phyloP scores from a whole-genome alignment of 345 rosid genomes.

The Tarenaya hassleriana region DNA sequence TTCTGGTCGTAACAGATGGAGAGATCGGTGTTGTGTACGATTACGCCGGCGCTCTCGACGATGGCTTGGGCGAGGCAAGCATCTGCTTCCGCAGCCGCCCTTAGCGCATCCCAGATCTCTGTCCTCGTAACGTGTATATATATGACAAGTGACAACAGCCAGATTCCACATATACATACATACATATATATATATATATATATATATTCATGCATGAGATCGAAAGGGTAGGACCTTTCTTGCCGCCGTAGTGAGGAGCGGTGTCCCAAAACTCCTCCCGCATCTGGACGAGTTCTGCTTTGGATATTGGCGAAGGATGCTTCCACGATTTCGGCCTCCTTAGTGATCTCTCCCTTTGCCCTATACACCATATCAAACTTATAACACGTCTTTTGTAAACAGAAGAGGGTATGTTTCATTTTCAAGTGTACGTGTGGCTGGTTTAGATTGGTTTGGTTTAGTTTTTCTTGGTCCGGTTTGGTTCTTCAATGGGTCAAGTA shows the following conservation, averaged over 20 bases:
- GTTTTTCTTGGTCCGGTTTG: no score
- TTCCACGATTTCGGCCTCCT: slow-evolving; percentile 87
- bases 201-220: no score
- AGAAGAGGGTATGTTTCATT: no score
- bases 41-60: slow-evolving; percentile 75
- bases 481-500: no score
- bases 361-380: slow-evolving; percentile 19
- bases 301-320: slow-evolving; percentile 77
- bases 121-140: not conserved
- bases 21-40: slow-evolving; percentile 62
- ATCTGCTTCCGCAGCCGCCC: slow-evolving; percentile 75
- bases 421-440: no score
- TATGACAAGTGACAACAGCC: no score
- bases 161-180: not conserved
- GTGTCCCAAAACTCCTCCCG: slow-evolving; percentile 97
- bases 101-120: slow-evolving; percentile 93
- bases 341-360: slow-evolving; percentile 50
- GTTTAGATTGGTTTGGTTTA: no score
- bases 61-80: slow-evolving; percentile 59
- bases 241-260: slow-evolving; percentile 93
- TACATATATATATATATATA: not conserved
- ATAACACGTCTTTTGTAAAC: no score
- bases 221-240: no score
- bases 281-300: slow-evolving; percentile 64
- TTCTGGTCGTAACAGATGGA: slow-evolving; percentile 81